Conservation (phyloP, 75 land plant species). For the Larix kaempferi region DNA sequence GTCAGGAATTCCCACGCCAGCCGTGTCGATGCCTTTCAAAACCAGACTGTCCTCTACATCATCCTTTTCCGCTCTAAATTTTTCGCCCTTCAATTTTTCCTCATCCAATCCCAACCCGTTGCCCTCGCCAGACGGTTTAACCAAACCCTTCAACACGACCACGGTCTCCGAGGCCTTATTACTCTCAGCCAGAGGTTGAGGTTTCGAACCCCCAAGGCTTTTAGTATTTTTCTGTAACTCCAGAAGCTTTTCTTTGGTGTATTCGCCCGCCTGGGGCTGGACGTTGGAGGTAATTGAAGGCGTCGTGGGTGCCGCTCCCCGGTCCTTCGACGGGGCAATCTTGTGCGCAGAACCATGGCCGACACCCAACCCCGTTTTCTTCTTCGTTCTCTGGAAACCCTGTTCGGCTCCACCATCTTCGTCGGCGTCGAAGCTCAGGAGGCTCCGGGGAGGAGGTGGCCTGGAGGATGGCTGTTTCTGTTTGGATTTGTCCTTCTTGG, state of each 20-base stretch:
- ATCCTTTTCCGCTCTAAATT: constrained; percentile 11
- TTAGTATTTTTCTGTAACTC: constrained; percentile 93
- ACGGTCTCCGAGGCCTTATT: constrained; percentile 58
- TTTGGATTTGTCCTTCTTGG: constrained; percentile 8
- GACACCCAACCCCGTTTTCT: constrained; percentile 15
- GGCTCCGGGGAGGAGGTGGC: constrained; percentile 12
- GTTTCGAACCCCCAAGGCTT: constrained; percentile 55
- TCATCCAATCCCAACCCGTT: background rate
- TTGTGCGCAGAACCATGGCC: background rate
- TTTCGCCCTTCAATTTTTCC: constrained; percentile 16
- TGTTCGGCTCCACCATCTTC: background rate
- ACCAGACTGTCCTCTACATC: constrained; percentile 41
- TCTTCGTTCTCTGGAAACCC: constrained; percentile 23
- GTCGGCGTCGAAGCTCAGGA: constrained; percentile 31
- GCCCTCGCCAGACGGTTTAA: constrained; percentile 47
- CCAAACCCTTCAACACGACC: constrained; percentile 73
- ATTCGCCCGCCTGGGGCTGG: constrained; percentile 88
- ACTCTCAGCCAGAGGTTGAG: constrained; percentile 12
- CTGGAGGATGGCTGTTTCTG: constrained; percentile 11
- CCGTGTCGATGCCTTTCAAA: constrained; percentile 24
- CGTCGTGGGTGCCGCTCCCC: constrained; percentile 11
- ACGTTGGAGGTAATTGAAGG: constrained; percentile 50
- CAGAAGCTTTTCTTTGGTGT: constrained; percentile 79
- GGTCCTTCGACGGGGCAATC: constrained; percentile 25
- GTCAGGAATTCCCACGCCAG: constrained; percentile 51